Evolutionary conservation across 2,329 filamentous ascomycete genomes (phyloP).

Genomic region (Curvularia sp.): DNA sequence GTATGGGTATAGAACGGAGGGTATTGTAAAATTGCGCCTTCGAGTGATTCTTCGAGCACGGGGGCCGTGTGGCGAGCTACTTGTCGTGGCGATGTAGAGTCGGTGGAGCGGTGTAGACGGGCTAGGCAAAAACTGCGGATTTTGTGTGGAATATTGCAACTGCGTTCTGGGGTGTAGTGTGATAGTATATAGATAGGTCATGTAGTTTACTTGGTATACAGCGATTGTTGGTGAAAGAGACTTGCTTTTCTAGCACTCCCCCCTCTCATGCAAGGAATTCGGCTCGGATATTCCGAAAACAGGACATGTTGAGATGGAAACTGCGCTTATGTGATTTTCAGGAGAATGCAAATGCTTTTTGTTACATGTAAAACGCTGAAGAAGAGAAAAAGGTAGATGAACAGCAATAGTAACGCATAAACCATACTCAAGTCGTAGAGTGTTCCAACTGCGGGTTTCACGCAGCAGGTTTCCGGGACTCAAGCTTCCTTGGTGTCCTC

Average conservation of each 20-base stretch:
- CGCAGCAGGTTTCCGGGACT: slow-evolving; percentile 30
- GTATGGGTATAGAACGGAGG: not conserved
- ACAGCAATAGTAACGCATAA: not conserved
- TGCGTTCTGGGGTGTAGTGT: too few species aligned
- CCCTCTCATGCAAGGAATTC: too few species aligned
- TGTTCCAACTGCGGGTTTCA: not conserved
- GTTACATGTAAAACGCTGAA: not conserved
- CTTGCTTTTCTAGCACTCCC: too few species aligned
- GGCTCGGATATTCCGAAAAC: too few species aligned
- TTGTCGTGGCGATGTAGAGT: not conserved
- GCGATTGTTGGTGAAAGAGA: too few species aligned
- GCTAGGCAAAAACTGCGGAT: too few species aligned
- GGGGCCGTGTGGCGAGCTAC: too few species aligned
- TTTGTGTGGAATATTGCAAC: too few species aligned
- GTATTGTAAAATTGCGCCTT: not conserved
- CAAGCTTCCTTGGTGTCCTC: slow-evolving; percentile 37
- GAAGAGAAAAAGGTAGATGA: not conserved
- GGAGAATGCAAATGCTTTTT: not conserved
- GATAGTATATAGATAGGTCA: too few species aligned
- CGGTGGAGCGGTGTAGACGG: not conserved
- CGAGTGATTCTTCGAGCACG: too few species aligned
- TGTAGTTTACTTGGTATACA: too few species aligned
- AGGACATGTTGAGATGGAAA: not conserved
- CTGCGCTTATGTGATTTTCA: not conserved
- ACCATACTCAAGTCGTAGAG: not conserved